A percentile compares a stretch with the other conserved stretches of the same genome.
phyloP scores from a whole-genome alignment of 2,329 filamentous ascomycete species.

The Diaporthe vexans region DNA sequence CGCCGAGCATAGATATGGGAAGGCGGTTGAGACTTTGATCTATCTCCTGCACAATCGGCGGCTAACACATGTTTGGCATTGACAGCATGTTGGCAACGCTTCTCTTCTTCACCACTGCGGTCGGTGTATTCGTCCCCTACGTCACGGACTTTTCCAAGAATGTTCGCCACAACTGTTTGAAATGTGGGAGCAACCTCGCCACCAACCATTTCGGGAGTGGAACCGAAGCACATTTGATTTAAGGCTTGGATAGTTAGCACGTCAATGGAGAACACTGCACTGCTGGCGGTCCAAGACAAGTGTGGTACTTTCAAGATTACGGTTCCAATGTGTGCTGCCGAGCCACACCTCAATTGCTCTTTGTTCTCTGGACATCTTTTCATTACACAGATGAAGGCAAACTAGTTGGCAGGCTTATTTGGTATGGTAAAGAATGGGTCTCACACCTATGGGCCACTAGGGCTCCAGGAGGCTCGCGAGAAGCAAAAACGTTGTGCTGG shows the following conservation, averaged over 20 bases:
- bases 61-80: not conserved
- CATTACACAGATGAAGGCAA: no score
- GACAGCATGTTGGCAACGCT: conserved; percentile 13
- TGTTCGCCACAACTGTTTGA: conserved; percentile 17
- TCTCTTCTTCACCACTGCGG: conserved; percentile 17
- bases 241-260: not conserved
- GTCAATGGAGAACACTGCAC: not conserved
- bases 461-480: no score
- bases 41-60: fast-evolving
- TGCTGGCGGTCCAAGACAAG: not conserved
- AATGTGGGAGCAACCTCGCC: conserved; percentile 4
- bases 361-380: no score
- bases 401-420: no score
- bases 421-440: no score
- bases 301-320: not conserved
- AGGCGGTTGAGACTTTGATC: no score
- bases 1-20: no score
- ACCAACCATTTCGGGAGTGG: conserved; percentile 23
- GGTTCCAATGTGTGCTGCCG: not conserved
- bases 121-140: conserved; percentile 11
- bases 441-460: no score
- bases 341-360: not conserved
- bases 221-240: conserved; percentile 17
- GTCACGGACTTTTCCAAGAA: conserved; percentile 23
- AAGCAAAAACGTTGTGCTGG: no score